phyloP scores from a whole-genome alignment of 1,139 yeast species.

The Pichia sp. region DNA sequence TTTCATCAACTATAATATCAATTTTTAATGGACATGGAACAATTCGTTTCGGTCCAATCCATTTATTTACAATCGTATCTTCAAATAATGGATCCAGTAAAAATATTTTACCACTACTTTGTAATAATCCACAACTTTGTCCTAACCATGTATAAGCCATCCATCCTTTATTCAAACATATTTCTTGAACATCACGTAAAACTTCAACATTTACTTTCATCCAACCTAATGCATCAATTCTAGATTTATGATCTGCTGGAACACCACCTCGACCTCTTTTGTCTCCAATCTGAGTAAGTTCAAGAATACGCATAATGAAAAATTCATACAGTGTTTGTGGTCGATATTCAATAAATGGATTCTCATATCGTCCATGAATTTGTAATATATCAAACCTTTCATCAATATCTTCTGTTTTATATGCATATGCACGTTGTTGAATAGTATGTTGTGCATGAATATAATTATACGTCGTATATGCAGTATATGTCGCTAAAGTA shows the following conservation, averaged over 20 bases:
- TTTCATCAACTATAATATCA: slow-evolving; percentile 45
- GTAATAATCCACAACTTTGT: slow-evolving; percentile 74
- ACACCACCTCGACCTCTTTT: slow-evolving; percentile 54
- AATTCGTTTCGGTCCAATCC: slow-evolving; percentile 76
- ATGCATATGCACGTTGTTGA: slow-evolving; percentile 36
- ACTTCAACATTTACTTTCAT: slow-evolving; percentile 51
- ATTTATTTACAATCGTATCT: slow-evolving; percentile 54
- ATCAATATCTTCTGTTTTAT: slow-evolving; percentile 18
- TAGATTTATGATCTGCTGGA: slow-evolving; percentile 36
- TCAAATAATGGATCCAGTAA: slow-evolving; percentile 83
- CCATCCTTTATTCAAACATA: slow-evolving; percentile 12
- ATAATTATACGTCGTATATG: slow-evolving; percentile 41
- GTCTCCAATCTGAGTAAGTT: slow-evolving; percentile 56
- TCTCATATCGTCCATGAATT: slow-evolving; percentile 76
- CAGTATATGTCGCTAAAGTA: slow-evolving; percentile 53
- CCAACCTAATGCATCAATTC: slow-evolving; percentile 28
- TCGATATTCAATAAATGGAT: slow-evolving; percentile 88
- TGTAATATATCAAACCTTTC: slow-evolving; percentile 43
- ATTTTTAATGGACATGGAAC: slow-evolving; percentile 63
- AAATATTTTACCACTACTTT: slow-evolving; percentile 53
- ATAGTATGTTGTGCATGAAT: no score
- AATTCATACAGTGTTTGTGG: slow-evolving; percentile 88
- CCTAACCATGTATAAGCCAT: slow-evolving; percentile 85
- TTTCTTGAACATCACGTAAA: slow-evolving; percentile 25
- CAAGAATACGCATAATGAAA: slow-evolving; percentile 61